phyloP scores from a whole-genome alignment of 441 rosid genomes.

The Adansonia rubrostipa region DNA sequence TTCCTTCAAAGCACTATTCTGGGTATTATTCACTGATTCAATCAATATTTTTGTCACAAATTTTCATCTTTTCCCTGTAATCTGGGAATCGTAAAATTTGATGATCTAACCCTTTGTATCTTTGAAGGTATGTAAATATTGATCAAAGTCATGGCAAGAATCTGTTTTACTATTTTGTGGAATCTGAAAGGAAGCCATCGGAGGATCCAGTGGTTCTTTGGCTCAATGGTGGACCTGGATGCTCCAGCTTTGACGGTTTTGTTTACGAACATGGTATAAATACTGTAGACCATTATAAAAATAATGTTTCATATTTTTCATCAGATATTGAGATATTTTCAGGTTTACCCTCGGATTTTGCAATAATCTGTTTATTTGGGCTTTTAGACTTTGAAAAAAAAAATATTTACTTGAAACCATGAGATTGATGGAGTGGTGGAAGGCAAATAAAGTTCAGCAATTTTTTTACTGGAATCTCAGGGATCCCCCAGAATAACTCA shows the following conservation, averaged over 20 bases:
- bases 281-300: not conserved
- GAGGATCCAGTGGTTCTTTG: constrained; percentile 65
- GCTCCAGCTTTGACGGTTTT: constrained; percentile 72
- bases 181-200: constrained; percentile 54
- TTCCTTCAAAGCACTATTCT: constrained; percentile 87
- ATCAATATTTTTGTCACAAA: not conserved
- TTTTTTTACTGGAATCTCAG: not conserved
- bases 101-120: not conserved
- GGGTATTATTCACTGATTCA: constrained; percentile 47
- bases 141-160: constrained; percentile 52
- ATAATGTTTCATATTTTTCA: not conserved
- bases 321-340: not conserved
- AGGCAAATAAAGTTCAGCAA: not conserved
- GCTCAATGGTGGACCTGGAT: constrained; percentile 79
- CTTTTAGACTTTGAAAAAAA: not conserved
- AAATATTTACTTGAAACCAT: not conserved
- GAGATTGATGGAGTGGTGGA: not conserved
- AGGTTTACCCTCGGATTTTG: not conserved
- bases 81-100: not conserved
- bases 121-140: constrained; percentile 60
- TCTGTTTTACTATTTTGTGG: constrained; percentile 63
- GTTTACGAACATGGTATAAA: constrained; percentile 61
- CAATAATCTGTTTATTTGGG: not conserved
- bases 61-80: not conserved
- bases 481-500: not conserved